Evolutionary conservation across 495 filamentous ascomycete genomes (phyloP).

Genomic region (Extremus antarcticus): DNA sequence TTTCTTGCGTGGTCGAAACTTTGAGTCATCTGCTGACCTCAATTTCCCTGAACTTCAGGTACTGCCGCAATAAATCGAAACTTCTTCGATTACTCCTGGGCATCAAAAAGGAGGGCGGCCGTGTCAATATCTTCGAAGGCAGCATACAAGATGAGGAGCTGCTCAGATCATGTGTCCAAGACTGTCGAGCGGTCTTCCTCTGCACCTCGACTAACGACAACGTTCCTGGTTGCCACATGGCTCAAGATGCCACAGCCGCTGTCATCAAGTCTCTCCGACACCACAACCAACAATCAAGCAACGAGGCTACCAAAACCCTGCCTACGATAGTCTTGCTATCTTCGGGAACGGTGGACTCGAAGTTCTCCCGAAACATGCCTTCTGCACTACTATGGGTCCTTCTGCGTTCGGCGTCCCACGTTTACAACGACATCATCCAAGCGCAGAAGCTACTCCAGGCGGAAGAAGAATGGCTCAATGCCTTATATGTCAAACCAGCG

Average conservation of each 20-base stretch:
- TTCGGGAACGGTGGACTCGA: conserved; percentile 13
- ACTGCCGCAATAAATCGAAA: conserved; percentile 6
- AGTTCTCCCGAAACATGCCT: conserved; percentile 4
- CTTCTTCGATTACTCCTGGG: conserved; percentile 3
- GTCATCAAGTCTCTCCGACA: conserved; percentile 7
- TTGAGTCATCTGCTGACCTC: no score
- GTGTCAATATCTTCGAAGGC: conserved; percentile 24
- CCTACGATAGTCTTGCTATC: conserved; percentile 15
- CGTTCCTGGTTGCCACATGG: conserved; percentile 14
- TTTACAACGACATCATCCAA: conserved; percentile 12
- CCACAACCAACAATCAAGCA: no score
- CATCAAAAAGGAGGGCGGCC: neutral
- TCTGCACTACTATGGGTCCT: conserved; percentile 3
- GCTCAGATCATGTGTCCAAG: conserved; percentile 11
- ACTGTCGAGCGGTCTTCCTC: conserved; percentile 8
- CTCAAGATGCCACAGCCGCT: conserved; percentile 5
- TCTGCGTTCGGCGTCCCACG: conserved; percentile 4
- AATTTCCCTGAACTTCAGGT: no score
- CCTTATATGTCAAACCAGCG: conserved; percentile 16
- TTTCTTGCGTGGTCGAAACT: no score
- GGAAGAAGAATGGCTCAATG: conserved; percentile 5
- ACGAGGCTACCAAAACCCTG: neutral
- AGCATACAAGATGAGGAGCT: conserved; percentile 22
- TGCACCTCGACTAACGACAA: conserved; percentile 13
- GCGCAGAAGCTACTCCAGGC: conserved; percentile 8